A percentile compares a stretch with the other conserved stretches of the same genome.
These are phyloP conservation scores for Jimgerdemannia lactiflua DNA, from an alignment of 192 early-diverging fungal genomes.

Conservation along the genomic window DNA sequence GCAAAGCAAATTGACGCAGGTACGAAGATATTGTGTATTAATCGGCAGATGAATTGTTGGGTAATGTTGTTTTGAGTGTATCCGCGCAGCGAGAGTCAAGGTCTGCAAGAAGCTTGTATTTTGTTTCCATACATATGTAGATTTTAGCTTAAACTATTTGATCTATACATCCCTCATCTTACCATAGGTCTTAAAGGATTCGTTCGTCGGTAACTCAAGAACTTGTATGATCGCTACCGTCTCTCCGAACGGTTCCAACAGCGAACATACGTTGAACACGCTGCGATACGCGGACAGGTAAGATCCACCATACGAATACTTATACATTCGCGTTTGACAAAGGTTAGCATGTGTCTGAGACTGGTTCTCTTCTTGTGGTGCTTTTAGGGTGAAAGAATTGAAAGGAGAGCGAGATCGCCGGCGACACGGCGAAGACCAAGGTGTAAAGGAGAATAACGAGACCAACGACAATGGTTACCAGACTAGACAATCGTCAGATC, in stretches of 20 bases:
- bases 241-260: constrained; percentile 92
- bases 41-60: background rate
- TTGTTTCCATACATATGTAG: no score
- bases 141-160: background rate
- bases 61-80: no score
- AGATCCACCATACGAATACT: background rate
- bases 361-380: background rate
- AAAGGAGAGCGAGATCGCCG: constrained; percentile 40
- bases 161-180: background rate
- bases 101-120: no score
- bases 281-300: constrained; percentile 94
- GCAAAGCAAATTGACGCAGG: constrained; percentile 96
- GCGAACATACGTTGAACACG: constrained; percentile 96
- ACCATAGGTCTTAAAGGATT: constrained; percentile 85
- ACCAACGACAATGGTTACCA: background rate
- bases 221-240: constrained; percentile 99
- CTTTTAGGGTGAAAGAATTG: constrained; percentile 36
- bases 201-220: constrained; percentile 95
- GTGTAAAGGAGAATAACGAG: background rate
- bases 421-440: constrained; percentile 9
- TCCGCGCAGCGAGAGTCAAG: no score
- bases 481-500: background rate
- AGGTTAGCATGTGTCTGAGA: background rate
- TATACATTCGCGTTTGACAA: background rate
- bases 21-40: constrained; percentile 13